These are phyloP conservation scores for Amborella trichopoda DNA, from an alignment of 164 flowering plant genomes.

Conservation along the genomic window DNA sequence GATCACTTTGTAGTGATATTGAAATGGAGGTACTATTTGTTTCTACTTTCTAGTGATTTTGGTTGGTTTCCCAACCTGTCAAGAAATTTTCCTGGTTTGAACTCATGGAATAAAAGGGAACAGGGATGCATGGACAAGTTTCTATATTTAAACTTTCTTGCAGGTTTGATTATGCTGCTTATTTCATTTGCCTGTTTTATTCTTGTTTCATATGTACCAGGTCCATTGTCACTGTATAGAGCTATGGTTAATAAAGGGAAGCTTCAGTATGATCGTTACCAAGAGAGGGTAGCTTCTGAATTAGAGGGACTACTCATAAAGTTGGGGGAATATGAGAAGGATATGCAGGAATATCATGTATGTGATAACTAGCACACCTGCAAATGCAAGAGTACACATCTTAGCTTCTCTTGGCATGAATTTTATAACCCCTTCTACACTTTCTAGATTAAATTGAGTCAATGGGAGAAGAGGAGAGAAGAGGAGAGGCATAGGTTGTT, in stretches of 20 bases:
- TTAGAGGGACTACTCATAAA: conserved; percentile 62
- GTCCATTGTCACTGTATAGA: conserved; percentile 50
- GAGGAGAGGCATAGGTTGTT: conserved; percentile 53
- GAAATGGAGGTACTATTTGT: too few relatives aligned
- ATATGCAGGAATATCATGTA: conserved; percentile 88
- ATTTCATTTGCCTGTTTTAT: neutral
- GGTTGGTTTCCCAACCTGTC: too few relatives aligned
- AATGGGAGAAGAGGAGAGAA: conserved; percentile 75
- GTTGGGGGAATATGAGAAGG: conserved; percentile 71
- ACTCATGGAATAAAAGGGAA: too few relatives aligned
- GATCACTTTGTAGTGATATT: too few relatives aligned
- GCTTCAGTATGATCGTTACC: conserved; percentile 69
- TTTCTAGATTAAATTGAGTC: conserved; percentile 38
- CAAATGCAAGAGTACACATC: too few relatives aligned
- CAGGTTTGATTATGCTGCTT: neutral
- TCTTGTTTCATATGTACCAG: conserved; percentile 18
- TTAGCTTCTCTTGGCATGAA: too few relatives aligned
- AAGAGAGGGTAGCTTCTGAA: conserved; percentile 69
- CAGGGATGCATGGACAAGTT: too few relatives aligned
- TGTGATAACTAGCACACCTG: too few relatives aligned
- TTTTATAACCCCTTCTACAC: too few relatives aligned
- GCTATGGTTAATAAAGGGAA: conserved; percentile 56
- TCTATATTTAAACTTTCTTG: neutral
- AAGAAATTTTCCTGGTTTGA: too few relatives aligned
- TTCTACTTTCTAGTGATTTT: too few relatives aligned